Base-by-base conservation (phyloP, 345 rosid species). In the Euphorbia tirucalli region DNA sequence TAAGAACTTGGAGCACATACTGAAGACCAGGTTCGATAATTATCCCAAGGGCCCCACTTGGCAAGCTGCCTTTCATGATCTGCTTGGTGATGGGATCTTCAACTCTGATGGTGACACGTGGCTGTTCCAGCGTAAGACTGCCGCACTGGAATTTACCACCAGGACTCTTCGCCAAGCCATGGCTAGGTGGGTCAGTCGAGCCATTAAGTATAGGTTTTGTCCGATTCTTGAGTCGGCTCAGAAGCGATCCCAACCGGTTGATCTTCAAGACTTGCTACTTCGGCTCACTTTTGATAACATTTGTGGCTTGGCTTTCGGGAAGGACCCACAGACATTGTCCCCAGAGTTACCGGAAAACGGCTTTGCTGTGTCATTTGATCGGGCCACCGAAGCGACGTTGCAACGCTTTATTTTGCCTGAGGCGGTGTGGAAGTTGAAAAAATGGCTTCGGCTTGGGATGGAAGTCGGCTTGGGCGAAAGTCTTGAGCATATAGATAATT, bases 1-100 rank as follows among this genome's bases (percentile, higher is more conserved):
- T 11, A 77, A 56, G 80, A 84, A 84, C 69, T 13, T 84, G 9
- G 83, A 84, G 69, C 87, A 84, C 73, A 60, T 84, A 52, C 65
- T 84, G 59, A 84, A 84, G 74, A 30, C 61, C 28, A 58, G 80
- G 73, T 81, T 84, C 67, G 82, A 79, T 73, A 84, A 84, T 68
- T 81, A 84, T 77, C 87, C 87, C 13, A 84, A 84, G 73, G 87
- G 87, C 0, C 87, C 85, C 41, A 81, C 83, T 7, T 84, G 87
- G 87, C 87, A 84, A 41, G 61, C 82, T 10, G 83, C 18, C 21
- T 84, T 84, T 71, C 87, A 84, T 35, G 87, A 84, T 61, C 50
- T 84, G 57, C 72, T 84, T 1, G 87, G 85, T 13, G 82, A 81
- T 16, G 87, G 87, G 37, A 81, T 84, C 78, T 84, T 84, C 73